Evolutionary conservation across 2,329 filamentous ascomycete species (phyloP).

Genomic region (Nemania abortiva): DNA sequence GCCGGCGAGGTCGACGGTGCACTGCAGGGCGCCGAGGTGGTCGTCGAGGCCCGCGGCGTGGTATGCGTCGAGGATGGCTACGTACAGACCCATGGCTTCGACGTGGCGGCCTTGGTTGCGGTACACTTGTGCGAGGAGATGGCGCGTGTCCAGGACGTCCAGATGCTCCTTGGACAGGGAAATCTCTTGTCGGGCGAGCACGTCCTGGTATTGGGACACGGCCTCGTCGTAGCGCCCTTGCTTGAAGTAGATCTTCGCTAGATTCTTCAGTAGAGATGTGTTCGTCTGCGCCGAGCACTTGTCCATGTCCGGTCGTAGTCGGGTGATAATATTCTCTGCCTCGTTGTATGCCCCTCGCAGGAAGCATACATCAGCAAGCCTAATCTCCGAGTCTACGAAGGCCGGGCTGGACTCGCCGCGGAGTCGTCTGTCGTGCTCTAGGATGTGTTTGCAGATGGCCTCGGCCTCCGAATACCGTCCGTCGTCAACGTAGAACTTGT

Average conservation of each 20-base stretch:
- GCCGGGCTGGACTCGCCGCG: background rate
- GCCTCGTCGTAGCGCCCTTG: slow-evolving; percentile 19
- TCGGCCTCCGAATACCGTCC: slow-evolving; percentile 21
- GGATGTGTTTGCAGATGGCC: slow-evolving; percentile 1
- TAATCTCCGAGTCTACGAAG: slow-evolving; percentile 16
- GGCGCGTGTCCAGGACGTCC: slow-evolving; percentile 15
- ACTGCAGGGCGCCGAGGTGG: slow-evolving; percentile 19
- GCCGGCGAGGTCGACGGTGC: slow-evolving; percentile 24
- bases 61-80: slow-evolving; percentile 9
- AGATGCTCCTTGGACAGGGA: slow-evolving; percentile 8
- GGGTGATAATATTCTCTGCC: slow-evolving; percentile 10
- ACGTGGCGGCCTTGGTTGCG: slow-evolving; percentile 16
- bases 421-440: slow-evolving; percentile 15
- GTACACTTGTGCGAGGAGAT: slow-evolving; percentile 22
- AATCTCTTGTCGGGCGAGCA: background rate
- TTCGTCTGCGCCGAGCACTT: slow-evolving; percentile 7
- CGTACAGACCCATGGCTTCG: slow-evolving; percentile 16
- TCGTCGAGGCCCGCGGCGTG: slow-evolving; percentile 20
- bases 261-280: slow-evolving; percentile 11
- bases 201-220: slow-evolving; percentile 13
- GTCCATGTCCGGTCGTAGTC: slow-evolving; percentile 12
- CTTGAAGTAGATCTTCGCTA: slow-evolving; percentile 19
- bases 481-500: slow-evolving; percentile 15
- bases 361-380: slow-evolving; percentile 2
- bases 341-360: slow-evolving; percentile 15